Evolutionary conservation across 805 yeast species (phyloP), one percentile per base, ranked within the genome.

Genomic region (Candida boleticola): DNA sequence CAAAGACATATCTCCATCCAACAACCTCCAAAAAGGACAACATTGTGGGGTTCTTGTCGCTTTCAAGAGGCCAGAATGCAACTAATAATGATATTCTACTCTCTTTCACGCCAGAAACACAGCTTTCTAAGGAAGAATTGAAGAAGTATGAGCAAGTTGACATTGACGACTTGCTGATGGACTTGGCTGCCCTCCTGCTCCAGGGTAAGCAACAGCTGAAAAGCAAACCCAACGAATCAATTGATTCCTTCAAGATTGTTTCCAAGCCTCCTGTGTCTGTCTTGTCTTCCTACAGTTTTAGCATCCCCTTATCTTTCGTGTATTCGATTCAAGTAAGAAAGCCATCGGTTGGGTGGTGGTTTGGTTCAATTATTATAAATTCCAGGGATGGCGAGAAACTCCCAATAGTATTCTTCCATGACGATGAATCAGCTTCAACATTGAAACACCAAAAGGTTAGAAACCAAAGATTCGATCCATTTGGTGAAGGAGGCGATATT

Each of bases 391-490:
- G 79, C 6, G 84, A 79, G 42, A 79, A 81, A 34, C 63, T 89
- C 14, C 98, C 98, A 0, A 83, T 89, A 3, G 55, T 93, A 31
- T 93, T 90, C 61, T 90, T 93, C 68, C 99, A 93, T 62, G 99
- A 93, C 57, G 85, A 86, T 42, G 90, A 86, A 52, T 79, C 84
- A 26, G 83, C 87, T 5, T 84, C 92, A 31, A 88, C 96, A 0
- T 66, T 75, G 38, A 63, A 74, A 46, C 83, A 78, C 48, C 84
- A 81, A 48, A 74, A 77, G 39, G 57, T 77, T 40, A 74, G 82
- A 40, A 79, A 77, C 50, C 78, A 79, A 53, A 67, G 76, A 11
- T 89, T 90, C 58, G 86, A 85, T 44, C 89, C 95, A 0, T 90
- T 89, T 58, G 77, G 77, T 13, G 73, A 71, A 4, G 59, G 61